Evolutionary conservation across 2,329 filamentous ascomycete genomes (phyloP).

Genomic region (Botrytis cinerea): DNA sequence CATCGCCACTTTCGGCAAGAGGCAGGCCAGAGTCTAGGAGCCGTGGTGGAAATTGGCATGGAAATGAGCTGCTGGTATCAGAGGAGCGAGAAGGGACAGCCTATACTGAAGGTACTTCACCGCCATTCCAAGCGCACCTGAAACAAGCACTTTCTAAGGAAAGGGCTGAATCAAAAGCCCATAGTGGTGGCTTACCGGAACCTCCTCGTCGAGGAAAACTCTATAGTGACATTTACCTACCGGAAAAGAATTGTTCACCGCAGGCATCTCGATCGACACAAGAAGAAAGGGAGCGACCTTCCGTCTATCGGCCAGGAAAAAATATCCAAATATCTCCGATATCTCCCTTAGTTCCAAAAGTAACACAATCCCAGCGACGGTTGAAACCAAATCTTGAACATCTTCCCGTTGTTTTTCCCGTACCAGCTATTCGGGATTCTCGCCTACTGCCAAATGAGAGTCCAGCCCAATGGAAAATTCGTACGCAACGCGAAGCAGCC

Average conservation of each 20-base stretch:
- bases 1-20: background rate
- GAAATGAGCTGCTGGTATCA: background rate
- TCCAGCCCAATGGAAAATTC: constrained; percentile 12
- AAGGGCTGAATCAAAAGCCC: background rate
- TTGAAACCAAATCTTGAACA: background rate
- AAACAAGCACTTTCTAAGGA: background rate
- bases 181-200: background rate
- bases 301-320: background rate
- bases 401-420: background rate
- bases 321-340: background rate
- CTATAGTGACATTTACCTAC: background rate
- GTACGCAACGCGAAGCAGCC: background rate
- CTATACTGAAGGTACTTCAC: background rate
- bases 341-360: background rate
- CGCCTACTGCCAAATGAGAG: background rate
- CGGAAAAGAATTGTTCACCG: background rate
- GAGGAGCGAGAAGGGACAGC: background rate
- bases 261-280: too few species aligned
- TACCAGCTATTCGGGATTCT: background rate
- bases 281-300: background rate
- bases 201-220: background rate
- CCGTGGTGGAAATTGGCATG: background rate
- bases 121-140: background rate
- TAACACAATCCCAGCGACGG: background rate
- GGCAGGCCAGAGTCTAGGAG: background rate